A percentile compares a stretch with the other conserved stretches of the same genome.
These are phyloP conservation scores for Mycogone perniciosa DNA, from an alignment of 2,329 filamentous ascomycete genomes.

Conservation along the genomic window DNA sequence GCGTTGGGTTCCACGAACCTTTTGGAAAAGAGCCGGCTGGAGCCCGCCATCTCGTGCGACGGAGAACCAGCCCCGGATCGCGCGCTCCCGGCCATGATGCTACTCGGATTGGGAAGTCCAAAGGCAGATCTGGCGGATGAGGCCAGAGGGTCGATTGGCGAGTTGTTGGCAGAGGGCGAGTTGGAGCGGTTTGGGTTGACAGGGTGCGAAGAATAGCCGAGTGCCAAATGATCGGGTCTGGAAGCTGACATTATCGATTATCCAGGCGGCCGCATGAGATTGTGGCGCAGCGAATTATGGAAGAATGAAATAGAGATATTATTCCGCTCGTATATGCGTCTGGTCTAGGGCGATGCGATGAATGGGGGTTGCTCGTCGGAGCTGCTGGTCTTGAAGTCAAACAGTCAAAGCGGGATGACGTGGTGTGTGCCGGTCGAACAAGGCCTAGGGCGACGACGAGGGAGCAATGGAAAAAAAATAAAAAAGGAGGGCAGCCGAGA, in stretches of 20 bases:
- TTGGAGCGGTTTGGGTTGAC: conserved; percentile 62
- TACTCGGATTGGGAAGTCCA: conserved; percentile 53
- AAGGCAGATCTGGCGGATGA: conserved; percentile 65
- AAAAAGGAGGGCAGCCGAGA: conserved; percentile 3
- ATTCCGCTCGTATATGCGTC: neutral
- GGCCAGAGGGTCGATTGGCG: conserved; percentile 67
- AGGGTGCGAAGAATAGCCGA: conserved; percentile 70
- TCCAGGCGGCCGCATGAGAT: conserved; percentile 44
- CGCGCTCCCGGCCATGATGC: conserved; percentile 53
- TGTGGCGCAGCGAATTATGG: conserved; percentile 16
- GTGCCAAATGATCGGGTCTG: conserved; percentile 79
- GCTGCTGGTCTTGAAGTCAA: conserved; percentile 7
- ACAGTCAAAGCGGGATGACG: conserved; percentile 10
- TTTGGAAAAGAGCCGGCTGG: conserved; percentile 78
- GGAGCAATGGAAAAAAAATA: neutral
- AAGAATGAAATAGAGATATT: conserved; percentile 8
- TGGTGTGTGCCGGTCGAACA: conserved; percentile 5
- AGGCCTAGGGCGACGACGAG: conserved; percentile 5
- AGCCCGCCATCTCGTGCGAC: conserved; percentile 77
- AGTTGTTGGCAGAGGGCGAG: conserved; percentile 73
- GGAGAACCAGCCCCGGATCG: conserved; percentile 92
- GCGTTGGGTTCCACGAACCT: conserved; percentile 54
- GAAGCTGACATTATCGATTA: conserved; percentile 93
- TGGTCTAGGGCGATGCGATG: conserved; percentile 8
- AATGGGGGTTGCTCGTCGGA: conserved; percentile 9